Base-by-base conservation (phyloP, 768 basidiomycete genomes). In the Phaeolepiota aurea region DNA sequence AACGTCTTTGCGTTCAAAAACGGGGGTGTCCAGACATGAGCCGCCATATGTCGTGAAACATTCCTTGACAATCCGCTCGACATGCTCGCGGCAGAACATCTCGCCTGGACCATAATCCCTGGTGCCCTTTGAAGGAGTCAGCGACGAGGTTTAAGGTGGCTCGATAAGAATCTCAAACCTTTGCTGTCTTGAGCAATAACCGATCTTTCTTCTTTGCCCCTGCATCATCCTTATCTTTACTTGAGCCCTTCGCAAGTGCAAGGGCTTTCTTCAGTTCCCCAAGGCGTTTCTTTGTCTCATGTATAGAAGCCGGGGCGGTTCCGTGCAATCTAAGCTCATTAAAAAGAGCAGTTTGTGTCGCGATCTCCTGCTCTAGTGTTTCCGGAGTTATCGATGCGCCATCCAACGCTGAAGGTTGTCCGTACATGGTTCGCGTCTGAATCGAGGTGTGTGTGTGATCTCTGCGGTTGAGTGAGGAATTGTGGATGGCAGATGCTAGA, bases 1-100 rank as follows among this genome's bases (percentile, higher is more conserved):
- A 43, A 99, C 82, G 56, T 99, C 96, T 60, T 93, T 93, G 45
- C 94, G 81, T 64, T 98, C 96, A 52, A 99, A 98, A 4, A 98
- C 93, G 40, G 96, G 96, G 2, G 96, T 99, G 62, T 99, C 96
- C 41, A 99, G 87, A 46, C 87, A 90, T 40, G 78, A 74, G 4
- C 83, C 96, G 10, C 96, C 96, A 54, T 84, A 94, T 4, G 79
- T 75, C 34, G 87, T 79, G 62, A 98, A 99, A 43, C 80, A 79
- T 2, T 84, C 79, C 56, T 87, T 87, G 53, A 99, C 83, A 41
- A 81, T 87, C 32, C 75, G 73, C 56, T 97, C 93, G 53, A 98
- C 83, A 63, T 86, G 79, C 48, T 87, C 83, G 35, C 94, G 82
- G 49, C 94, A 83, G 59, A 85, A 80, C 77, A 93, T 94, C 57